A percentile compares a stretch with the other conserved stretches of the same genome.
Evolutionary conservation across 2,329 filamentous ascomycete species (phyloP).

Genomic region (Curvularia verruculosa): DNA sequence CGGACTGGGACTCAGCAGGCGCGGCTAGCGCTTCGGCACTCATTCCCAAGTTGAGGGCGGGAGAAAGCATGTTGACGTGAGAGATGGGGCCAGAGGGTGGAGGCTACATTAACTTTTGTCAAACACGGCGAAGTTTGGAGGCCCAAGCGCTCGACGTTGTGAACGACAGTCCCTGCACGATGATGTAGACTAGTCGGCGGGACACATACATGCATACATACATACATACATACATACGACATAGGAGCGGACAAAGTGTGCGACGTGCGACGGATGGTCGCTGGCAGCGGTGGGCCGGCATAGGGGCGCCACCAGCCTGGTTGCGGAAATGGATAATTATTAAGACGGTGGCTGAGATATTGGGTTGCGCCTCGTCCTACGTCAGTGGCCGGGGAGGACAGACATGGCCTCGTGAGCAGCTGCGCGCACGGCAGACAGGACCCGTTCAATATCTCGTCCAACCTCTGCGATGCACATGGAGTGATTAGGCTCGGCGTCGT

Average conservation of each 20-base stretch:
- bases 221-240: too few relatives aligned
- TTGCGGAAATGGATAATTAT: neutral
- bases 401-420: slow-evolving; percentile 30
- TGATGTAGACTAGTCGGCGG: slow-evolving; percentile 27
- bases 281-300: slow-evolving; percentile 12
- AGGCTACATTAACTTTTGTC: slow-evolving; percentile 1
- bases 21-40: slow-evolving; percentile 26
- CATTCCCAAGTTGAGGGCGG: slow-evolving; percentile 2
- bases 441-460: neutral
- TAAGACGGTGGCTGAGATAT: slow-evolving; percentile 14
- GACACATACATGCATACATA: slow-evolving; percentile 5
- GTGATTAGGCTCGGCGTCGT: slow-evolving; percentile 10
- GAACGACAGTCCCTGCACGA: slow-evolving; percentile 19
- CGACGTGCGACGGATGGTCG: slow-evolving; percentile 9
- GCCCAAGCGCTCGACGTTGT: slow-evolving; percentile 17
- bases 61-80: slow-evolving; percentile 22
- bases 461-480: slow-evolving; percentile 15
- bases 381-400: slow-evolving; percentile 8
- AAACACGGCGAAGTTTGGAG: slow-evolving; percentile 22
- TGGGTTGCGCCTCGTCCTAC: slow-evolving; percentile 9
- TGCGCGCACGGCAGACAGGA: neutral
- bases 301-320: neutral
- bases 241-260: neutral
- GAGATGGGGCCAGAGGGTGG: slow-evolving; percentile 20
- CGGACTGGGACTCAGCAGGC: slow-evolving; percentile 17